A percentile compares a stretch with the other conserved stretches of the same genome.
Evolutionary conservation across 2,329 filamentous ascomycete genomes (phyloP).

Genomic region (Fusarium sp.): DNA sequence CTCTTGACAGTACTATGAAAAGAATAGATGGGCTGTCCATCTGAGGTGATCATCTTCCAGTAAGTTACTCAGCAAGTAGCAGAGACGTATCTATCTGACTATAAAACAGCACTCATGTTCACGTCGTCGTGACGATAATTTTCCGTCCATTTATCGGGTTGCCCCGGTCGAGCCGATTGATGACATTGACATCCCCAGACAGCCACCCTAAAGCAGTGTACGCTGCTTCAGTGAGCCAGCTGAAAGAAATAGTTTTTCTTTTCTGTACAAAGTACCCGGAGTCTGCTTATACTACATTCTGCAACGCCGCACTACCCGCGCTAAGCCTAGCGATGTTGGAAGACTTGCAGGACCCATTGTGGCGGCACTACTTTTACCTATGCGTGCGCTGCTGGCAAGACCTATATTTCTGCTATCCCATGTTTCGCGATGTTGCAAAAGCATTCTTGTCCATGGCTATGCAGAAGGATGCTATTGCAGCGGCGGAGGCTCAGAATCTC

Average conservation of each 20-base stretch:
- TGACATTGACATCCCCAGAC: background rate
- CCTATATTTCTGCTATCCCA: background rate
- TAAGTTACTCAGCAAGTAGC: background rate
- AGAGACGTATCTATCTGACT: background rate
- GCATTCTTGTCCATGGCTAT: background rate
- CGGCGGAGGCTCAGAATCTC: background rate
- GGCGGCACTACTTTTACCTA: background rate
- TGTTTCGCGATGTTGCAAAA: background rate
- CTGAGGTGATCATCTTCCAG: background rate
- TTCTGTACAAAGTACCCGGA: background rate
- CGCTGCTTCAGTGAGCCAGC: background rate
- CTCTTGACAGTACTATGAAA: background rate
- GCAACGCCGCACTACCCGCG: background rate
- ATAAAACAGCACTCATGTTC: background rate
- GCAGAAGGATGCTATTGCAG: background rate
- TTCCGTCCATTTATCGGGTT: background rate
- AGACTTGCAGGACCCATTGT: background rate
- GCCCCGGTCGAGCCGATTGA: rapidly evolving
- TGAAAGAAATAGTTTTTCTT: background rate
- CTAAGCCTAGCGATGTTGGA: background rate
- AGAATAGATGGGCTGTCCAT: background rate
- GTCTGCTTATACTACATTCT: background rate
- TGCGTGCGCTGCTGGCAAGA: background rate
- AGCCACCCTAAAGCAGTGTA: background rate
- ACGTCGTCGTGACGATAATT: background rate